Conservation (phyloP, 2,329 filamentous ascomycete genomes). For the Fusarium sterilihyphosum region DNA sequence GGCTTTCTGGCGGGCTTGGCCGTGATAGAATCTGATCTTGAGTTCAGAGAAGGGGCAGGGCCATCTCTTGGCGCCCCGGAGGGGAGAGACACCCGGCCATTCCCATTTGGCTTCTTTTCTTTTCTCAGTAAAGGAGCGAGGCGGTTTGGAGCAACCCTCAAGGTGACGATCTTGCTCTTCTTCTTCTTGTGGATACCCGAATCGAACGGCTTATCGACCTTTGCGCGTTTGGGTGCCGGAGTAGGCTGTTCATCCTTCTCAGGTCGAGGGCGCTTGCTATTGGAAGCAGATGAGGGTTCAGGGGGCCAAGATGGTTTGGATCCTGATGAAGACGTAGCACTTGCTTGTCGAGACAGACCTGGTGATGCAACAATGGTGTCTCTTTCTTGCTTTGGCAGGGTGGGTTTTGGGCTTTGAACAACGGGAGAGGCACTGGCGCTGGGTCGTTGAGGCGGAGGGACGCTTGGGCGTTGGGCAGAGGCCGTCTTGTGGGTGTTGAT, state of each 20-base stretch:
- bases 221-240: conserved; percentile 53
- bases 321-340: conserved; percentile 30
- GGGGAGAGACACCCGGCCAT: conserved; percentile 48
- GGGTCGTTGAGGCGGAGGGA: not conserved
- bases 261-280: conserved; percentile 50
- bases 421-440: conserved; percentile 1
- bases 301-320: conserved; percentile 32
- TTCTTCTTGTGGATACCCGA: conserved; percentile 38
- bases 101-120: conserved; percentile 30
- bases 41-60: conserved; percentile 26
- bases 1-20: conserved; percentile 51
- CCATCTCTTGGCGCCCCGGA: conserved; percentile 43
- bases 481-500: conserved; percentile 49
- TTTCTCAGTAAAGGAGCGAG: conserved; percentile 49
- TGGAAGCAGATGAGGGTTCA: conserved; percentile 34
- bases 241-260: conserved; percentile 50
- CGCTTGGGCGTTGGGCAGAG: conserved; percentile 32
- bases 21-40: conserved; percentile 45
- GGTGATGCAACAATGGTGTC: conserved; percentile 45
- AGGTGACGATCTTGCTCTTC: conserved; percentile 50
- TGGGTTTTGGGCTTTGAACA: conserved; percentile 15
- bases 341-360: conserved; percentile 37
- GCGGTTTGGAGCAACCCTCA: conserved; percentile 49
- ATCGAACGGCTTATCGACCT: conserved; percentile 47
- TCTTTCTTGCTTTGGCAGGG: conserved; percentile 23